These are phyloP conservation scores for Physcia stellaris DNA, from an alignment of 495 filamentous ascomycete genomes.

Conservation along the genomic window DNA sequence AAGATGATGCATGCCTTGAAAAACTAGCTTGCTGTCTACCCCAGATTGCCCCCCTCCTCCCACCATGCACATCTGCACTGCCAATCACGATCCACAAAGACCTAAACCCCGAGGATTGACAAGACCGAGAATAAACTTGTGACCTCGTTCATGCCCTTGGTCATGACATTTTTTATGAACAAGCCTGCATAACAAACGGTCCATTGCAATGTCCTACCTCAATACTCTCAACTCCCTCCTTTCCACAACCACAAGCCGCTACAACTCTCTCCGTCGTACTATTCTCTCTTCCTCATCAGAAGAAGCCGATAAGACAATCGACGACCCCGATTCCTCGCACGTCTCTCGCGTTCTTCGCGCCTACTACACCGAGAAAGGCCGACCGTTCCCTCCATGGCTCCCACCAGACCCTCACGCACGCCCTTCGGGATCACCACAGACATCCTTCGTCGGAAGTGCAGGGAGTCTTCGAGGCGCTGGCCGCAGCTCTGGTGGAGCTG, in stretches of 20 bases:
- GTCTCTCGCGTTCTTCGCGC: constrained; percentile 88
- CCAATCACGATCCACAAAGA: too few relatives aligned
- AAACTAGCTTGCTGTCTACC: too few relatives aligned
- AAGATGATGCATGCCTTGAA: too few relatives aligned
- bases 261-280: constrained; percentile 65
- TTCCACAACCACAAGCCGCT: constrained; percentile 63
- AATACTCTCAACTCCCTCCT: constrained; percentile 58
- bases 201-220: constrained; percentile 41
- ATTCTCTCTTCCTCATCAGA: constrained; percentile 63
- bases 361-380: constrained; percentile 84
- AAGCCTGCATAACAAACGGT: too few relatives aligned
- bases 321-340: constrained; percentile 70
- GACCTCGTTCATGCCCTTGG: too few relatives aligned
- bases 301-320: constrained; percentile 55
- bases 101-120: too few relatives aligned
- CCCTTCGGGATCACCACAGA: constrained; percentile 37
- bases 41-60: too few relatives aligned
- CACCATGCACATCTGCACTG: too few relatives aligned
- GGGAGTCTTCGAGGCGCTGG: constrained; percentile 24
- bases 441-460: constrained; percentile 34
- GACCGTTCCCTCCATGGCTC: constrained; percentile 76
- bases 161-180: too few relatives aligned
- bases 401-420: constrained; percentile 64
- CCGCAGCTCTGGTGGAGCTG: constrained; percentile 16
- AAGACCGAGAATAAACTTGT: too few relatives aligned